Evolutionary conservation across 495 filamentous ascomycete genomes (phyloP), one percentile per base, ranked within the genome.

Genomic region (Hypoxylon lienhwacheense): DNA sequence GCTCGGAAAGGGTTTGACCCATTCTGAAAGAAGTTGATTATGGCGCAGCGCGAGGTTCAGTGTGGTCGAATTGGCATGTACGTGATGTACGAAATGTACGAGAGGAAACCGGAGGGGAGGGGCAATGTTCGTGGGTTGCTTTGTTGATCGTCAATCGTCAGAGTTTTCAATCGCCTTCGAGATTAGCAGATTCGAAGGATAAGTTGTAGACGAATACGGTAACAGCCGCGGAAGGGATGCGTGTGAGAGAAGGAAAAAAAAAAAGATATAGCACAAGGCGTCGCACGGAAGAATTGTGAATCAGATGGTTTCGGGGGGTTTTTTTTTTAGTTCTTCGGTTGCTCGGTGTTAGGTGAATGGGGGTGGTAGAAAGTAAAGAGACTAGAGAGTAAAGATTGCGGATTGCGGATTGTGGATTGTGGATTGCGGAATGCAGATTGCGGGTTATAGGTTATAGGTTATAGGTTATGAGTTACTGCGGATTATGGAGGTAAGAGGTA

Each of bases 1-100:
- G 93, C 80, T 98, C 95, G 69, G 93, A 97, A 68, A 98, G 86
- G 71, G 93, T 98, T 82, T 98, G 93, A 83, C 93, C 93, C 93
- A 98, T 98, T 68, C 65, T 58, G 53, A 67, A 55, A 57, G 41
- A 41, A 48, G 25, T 35, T 48, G 42, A 47, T 33, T 41, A 43
- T 47, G 40, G 45, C 14, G 58, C 57, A 41, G 48, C 47, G 62
- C 53, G 52, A 26, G 34, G 22, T 12, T 48, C 32, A 60, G 46
- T 16, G 7, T 49, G 32, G 49, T 53, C 37, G 36, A 26, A 55
- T 45, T 37, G 45, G 29, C 26, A 51, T 54, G 42, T 51, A 55
- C 29, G n/a, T 10, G 25, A 10, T 5, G 25, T 5, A 28, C 5
- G 25, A 10, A 10, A 10, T 5, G 25, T 28, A 28, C 10, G 25